Evolutionary conservation across 768 basidiomycete genomes (phyloP).

Genomic region (Gloeopeniophorella convolvens): DNA sequence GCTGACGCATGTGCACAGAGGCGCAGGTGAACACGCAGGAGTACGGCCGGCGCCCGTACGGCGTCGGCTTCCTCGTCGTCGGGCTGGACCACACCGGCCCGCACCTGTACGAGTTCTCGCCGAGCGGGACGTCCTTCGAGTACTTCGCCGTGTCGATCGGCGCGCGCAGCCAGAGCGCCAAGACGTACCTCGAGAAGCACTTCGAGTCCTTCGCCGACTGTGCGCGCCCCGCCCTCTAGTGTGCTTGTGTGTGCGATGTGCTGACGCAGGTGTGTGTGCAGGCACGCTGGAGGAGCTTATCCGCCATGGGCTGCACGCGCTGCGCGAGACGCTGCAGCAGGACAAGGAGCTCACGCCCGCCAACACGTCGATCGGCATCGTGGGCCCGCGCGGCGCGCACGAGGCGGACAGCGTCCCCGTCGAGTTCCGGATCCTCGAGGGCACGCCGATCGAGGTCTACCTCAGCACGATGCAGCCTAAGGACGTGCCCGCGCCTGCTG

Average conservation of each 20-base stretch:
- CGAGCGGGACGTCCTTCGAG: conserved; percentile 94
- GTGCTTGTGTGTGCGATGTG: not conserved
- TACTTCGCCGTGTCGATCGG: conserved; percentile 99
- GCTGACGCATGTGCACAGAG: conserved; percentile 42
- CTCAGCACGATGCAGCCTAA: conserved; percentile 75
- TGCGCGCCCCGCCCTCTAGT: conserved; percentile 35
- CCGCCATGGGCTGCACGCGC: conserved; percentile 87
- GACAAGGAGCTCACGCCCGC: conserved; percentile 91
- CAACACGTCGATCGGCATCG: conserved; percentile 93
- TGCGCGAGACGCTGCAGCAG: conserved; percentile 95
- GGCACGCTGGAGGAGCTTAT: conserved; percentile 84
- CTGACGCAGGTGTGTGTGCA: conserved; percentile 26
- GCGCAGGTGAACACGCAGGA: conserved; percentile 99
- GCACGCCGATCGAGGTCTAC: conserved; percentile 66
- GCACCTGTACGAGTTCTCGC: conserved; percentile 97
- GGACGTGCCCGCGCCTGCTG: conserved; percentile 38
- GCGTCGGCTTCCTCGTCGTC: conserved; percentile 97
- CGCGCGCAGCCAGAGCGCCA: conserved; percentile 95
- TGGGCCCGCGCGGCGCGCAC: conserved; percentile 62
- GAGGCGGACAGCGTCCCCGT: conserved; percentile 43
- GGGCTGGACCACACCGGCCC: conserved; percentile 96
- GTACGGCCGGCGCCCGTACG: conserved; percentile 95
- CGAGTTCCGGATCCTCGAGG: conserved; percentile 85
- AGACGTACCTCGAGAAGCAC: conserved; percentile 96
- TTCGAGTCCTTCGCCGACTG: conserved; percentile 83